A percentile compares a stretch with the other conserved stretches of the same genome.
Evolutionary conservation across 805 yeast species (phyloP).

Genomic region (Brettanomyces nanus): DNA sequence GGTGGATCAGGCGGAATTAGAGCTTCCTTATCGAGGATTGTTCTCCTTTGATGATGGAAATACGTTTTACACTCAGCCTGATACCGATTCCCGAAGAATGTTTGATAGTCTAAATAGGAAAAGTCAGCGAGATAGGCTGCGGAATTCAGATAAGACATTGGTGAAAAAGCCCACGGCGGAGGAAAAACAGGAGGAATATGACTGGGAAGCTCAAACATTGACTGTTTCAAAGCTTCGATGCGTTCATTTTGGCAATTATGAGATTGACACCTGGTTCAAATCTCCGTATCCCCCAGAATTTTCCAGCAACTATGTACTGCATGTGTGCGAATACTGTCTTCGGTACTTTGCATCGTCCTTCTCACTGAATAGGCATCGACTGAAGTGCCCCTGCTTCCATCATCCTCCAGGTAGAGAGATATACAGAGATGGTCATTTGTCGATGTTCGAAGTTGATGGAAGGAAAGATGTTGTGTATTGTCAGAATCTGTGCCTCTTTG

Average conservation of each 20-base stretch:
- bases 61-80: constrained; percentile 57
- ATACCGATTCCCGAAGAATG: constrained; percentile 16
- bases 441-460: constrained; percentile 92
- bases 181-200: constrained; percentile 18
- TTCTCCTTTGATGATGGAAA: constrained; percentile 49
- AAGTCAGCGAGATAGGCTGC: constrained; percentile 31
- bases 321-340: constrained; percentile 78
- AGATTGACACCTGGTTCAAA: constrained; percentile 85
- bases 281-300: constrained; percentile 91
- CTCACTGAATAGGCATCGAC: constrained; percentile 58
- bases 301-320: constrained; percentile 50
- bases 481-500: constrained; percentile 82
- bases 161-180: constrained; percentile 14
- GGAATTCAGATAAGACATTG: constrained; percentile 27
- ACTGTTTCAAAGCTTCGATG: constrained; percentile 40
- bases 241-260: constrained; percentile 63
- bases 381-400: constrained; percentile 56
- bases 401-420: constrained; percentile 92
- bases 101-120: constrained; percentile 36
- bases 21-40: constrained; percentile 63
- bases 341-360: constrained; percentile 68
- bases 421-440: constrained; percentile 55
- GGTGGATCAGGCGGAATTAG: constrained; percentile 33
- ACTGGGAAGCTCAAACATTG: constrained; percentile 18
- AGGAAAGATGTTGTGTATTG: constrained; percentile 73